These are phyloP conservation scores for Stentor roeselii DNA, from an alignment of 73 alveolate species.

Conservation along the genomic window DNA sequence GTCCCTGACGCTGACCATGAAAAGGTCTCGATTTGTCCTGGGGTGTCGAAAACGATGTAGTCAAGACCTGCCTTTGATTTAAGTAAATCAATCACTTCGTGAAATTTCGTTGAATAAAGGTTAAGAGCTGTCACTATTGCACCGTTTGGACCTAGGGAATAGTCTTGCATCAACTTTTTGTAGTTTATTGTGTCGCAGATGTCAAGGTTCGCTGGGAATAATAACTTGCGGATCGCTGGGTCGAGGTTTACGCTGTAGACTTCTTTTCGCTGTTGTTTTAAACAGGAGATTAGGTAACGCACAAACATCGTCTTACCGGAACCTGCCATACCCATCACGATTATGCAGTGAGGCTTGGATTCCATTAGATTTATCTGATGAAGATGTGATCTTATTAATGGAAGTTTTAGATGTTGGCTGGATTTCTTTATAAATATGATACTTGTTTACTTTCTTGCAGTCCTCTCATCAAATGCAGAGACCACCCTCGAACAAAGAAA, in stretches of 20 bases:
- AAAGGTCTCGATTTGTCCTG: constrained; percentile 95
- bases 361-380: no score
- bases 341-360: constrained; percentile 36
- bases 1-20: constrained; percentile 96
- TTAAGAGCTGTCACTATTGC: constrained; percentile 93
- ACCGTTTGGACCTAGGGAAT: constrained; percentile 96
- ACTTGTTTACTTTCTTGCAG: no score
- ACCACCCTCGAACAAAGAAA: no score
- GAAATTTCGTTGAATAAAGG: constrained; percentile 87
- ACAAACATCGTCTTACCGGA: constrained; percentile 89
- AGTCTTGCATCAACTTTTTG: constrained; percentile 85
- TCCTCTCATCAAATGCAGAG: no score
- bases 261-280: neutral
- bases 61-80: constrained; percentile 35
- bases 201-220: constrained; percentile 88
- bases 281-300: constrained; percentile 30
- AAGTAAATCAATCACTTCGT: constrained; percentile 48
- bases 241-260: constrained; percentile 84
- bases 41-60: constrained; percentile 85
- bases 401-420: no score
- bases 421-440: no score
- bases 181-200: constrained; percentile 88
- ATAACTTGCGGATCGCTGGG: constrained; percentile 91
- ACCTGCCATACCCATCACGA: constrained; percentile 91
- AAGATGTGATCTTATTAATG: no score